A percentile compares a stretch with the other conserved stretches of the same genome.
These are phyloP conservation scores for Peronospora belbahrii DNA, from an alignment of 352 stramenopile species.

Conservation along the genomic window DNA sequence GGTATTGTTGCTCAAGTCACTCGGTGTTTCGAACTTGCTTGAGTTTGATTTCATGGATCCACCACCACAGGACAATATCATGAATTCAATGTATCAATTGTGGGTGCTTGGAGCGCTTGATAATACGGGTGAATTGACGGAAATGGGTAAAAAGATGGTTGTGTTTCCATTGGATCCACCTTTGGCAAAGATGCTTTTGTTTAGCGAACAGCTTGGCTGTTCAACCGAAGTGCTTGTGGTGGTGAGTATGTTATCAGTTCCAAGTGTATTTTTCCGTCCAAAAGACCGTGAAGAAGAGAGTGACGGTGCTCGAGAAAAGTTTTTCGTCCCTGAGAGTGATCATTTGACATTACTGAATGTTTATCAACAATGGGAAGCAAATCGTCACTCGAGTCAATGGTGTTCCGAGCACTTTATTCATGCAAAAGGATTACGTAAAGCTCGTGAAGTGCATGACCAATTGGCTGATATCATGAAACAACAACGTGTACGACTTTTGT, in stretches of 20 bases:
- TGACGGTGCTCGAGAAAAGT: slow-evolving; percentile 96
- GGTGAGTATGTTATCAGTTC: slow-evolving; percentile 96
- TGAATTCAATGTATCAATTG: slow-evolving; percentile 98
- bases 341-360: slow-evolving; percentile 97
- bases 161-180: slow-evolving; percentile 97
- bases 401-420: slow-evolving; percentile 96
- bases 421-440: slow-evolving; percentile 90
- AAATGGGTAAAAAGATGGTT: slow-evolving; percentile 96
- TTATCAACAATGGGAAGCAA: slow-evolving; percentile 91
- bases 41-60: slow-evolving; percentile 99
- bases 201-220: slow-evolving; percentile 90
- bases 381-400: slow-evolving; percentile 94
- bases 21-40: slow-evolving; percentile 92
- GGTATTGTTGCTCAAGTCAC: slow-evolving; percentile 96
- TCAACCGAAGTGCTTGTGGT: slow-evolving; percentile 94
- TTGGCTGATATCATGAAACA: slow-evolving; percentile 98
- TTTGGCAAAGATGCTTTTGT: slow-evolving; percentile 93
- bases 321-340: slow-evolving; percentile 97
- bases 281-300: slow-evolving; percentile 97
- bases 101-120: slow-evolving; percentile 97
- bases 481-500: slow-evolving; percentile 88
- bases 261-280: slow-evolving; percentile 94
- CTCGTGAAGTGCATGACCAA: slow-evolving; percentile 90
- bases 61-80: slow-evolving; percentile 94
- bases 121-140: slow-evolving; percentile 94